Evolutionary conservation across 768 basidiomycete species (phyloP).

Genomic region (Lactarius indigo): DNA sequence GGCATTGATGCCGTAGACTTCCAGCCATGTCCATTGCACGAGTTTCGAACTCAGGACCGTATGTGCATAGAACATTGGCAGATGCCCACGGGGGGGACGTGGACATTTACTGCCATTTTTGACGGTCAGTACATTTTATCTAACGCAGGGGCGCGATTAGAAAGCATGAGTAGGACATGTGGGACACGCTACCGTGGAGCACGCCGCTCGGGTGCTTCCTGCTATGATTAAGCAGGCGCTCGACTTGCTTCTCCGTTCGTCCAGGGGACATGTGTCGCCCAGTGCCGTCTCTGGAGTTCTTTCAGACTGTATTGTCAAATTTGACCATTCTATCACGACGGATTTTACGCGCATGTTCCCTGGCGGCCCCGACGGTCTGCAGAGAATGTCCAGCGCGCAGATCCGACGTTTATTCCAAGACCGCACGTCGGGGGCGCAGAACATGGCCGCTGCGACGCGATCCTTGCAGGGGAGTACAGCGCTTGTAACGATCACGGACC

Average conservation of each 20-base stretch:
- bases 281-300: slow-evolving; percentile 40
- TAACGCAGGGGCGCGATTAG: slow-evolving; percentile 1
- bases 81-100: slow-evolving; percentile 36
- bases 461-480: slow-evolving; percentile 82
- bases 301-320: slow-evolving; percentile 35
- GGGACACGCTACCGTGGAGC: slow-evolving; percentile 46
- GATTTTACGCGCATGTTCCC: slow-evolving; percentile 47
- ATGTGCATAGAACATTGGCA: slow-evolving; percentile 40
- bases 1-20: slow-evolving; percentile 41
- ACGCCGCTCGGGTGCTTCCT: slow-evolving; percentile 41
- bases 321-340: slow-evolving; percentile 44
- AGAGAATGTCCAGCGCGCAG: slow-evolving; percentile 43
- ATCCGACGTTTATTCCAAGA: slow-evolving; percentile 65
- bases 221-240: slow-evolving; percentile 39
- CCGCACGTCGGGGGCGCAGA: slow-evolving; percentile 50
- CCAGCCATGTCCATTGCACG: slow-evolving; percentile 40
- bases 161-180: slow-evolving; percentile 40
- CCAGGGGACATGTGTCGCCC: slow-evolving; percentile 28
- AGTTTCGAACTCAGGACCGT: slow-evolving; percentile 41
- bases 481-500: slow-evolving; percentile 69
- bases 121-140: slow-evolving; percentile 36
- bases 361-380: slow-evolving; percentile 49
- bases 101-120: slow-evolving; percentile 46
- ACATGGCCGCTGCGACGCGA: slow-evolving; percentile 61
- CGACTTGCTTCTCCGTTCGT: slow-evolving; percentile 34